Conservation (phyloP, 352 stramenopile species). For the Pythium dissimile region DNA sequence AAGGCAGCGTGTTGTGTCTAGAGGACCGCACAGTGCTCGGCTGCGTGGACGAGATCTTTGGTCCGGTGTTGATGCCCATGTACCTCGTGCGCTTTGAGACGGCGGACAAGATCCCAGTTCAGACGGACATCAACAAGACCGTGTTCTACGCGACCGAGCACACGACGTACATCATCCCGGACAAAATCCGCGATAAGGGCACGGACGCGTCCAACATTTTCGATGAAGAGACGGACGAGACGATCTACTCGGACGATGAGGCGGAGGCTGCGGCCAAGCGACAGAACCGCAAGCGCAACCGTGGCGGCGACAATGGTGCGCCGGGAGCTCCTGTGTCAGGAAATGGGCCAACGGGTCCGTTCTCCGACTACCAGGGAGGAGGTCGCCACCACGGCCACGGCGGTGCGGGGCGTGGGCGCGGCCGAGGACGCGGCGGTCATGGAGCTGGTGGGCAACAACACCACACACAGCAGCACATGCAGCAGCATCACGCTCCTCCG, state of each 20-base stretch:
- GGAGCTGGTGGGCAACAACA: neutral
- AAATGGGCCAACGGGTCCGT: conserved; percentile 10
- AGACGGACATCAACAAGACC: conserved; percentile 31
- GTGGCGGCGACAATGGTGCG: conserved; percentile 23
- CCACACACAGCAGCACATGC: conserved; percentile 6
- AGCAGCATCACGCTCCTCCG: neutral
- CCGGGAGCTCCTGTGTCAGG: neutral
- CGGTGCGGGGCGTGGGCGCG: conserved; percentile 8
- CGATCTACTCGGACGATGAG: conserved; percentile 82
- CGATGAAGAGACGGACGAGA: conserved; percentile 79
- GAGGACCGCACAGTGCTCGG: conserved; percentile 71
- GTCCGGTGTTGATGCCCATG: conserved; percentile 81
- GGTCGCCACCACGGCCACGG: neutral
- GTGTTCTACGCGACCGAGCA: conserved; percentile 80
- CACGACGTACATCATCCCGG: conserved; percentile 75
- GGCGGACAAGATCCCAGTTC: conserved; percentile 58
- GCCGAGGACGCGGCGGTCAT: conserved; percentile 13
- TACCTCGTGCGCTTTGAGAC: conserved; percentile 82
- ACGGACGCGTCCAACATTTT: conserved; percentile 86
- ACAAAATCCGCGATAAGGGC: conserved; percentile 77
- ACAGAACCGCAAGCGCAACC: conserved; percentile 64
- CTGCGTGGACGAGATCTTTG: conserved; percentile 84
- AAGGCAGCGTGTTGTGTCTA: conserved; percentile 81
- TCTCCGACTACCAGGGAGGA: conserved; percentile 27
- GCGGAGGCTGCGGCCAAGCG: conserved; percentile 68